phyloP scores from a whole-genome alignment of 169 alveolate species.

The Plasmodium fragile region DNA sequence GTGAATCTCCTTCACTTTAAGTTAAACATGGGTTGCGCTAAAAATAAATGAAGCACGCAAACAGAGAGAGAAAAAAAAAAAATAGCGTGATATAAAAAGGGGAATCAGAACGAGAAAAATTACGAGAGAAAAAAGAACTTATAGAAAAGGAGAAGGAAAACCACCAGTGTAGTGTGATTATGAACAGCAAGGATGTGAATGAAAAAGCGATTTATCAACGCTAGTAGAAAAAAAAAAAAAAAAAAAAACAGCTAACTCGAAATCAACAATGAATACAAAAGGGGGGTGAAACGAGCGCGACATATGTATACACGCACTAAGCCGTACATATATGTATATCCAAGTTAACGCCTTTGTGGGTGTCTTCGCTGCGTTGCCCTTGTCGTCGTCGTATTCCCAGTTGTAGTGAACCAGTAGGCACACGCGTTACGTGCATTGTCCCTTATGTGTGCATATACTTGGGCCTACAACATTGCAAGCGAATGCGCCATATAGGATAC shows the following conservation, averaged over 20 bases:
- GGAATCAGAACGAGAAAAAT: background rate
- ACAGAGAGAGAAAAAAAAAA: slow-evolving; percentile 1
- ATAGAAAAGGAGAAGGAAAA: background rate
- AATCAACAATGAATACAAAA: background rate
- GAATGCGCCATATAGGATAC: background rate
- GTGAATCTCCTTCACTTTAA: background rate
- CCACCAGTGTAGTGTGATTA: background rate
- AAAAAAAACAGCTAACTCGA: background rate
- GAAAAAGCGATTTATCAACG: background rate
- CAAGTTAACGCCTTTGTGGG: background rate
- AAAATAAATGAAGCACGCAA: slow-evolving; percentile 15
- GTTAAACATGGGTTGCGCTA: slow-evolving; percentile 16
- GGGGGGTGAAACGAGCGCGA: background rate
- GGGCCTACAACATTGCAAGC: background rate
- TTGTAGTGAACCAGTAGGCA: background rate
- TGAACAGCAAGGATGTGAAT: background rate
- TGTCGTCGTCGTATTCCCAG: background rate
- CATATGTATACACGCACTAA: background rate
- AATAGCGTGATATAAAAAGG: background rate
- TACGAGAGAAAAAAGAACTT: background rate
- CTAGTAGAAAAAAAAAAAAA: background rate
- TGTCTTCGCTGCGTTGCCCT: background rate
- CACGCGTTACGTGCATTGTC: background rate
- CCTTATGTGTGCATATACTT: background rate
- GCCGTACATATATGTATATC: background rate